These are phyloP conservation scores for Theileria orientalis DNA, from an alignment of 169 alveolate genomes.

Conservation along the genomic window DNA sequence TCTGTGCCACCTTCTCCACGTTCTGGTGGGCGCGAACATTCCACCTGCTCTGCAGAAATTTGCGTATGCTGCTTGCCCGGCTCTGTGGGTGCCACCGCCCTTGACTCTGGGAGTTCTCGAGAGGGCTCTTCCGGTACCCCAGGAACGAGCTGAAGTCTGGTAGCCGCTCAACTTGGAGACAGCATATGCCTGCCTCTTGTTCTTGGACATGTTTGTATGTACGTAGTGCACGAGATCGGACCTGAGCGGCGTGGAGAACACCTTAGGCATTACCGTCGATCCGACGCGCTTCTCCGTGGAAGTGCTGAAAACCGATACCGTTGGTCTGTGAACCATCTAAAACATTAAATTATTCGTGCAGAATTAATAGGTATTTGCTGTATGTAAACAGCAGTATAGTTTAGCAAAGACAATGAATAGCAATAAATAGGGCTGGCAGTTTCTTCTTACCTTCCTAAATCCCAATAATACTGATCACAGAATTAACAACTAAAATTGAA, in stretches of 20 bases:
- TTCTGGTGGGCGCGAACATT: conserved; percentile 97
- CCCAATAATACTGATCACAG: too few species aligned
- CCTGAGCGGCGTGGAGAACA: conserved; percentile 95
- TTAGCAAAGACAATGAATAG: background rate
- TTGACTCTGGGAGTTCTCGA: conserved; percentile 99
- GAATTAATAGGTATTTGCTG: background rate
- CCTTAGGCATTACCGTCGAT: conserved; percentile 86
- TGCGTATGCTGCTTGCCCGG: conserved; percentile 99
- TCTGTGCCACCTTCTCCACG: conserved; percentile 98
- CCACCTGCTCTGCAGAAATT: conserved; percentile 99
- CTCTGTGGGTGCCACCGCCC: conserved; percentile 98
- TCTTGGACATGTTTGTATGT: conserved; percentile 91
- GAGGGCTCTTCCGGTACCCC: conserved; percentile 99
- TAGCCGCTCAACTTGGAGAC: conserved; percentile 85
- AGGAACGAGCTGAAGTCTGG: conserved; percentile 97
- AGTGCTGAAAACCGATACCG: conserved; percentile 67
- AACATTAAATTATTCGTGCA: background rate
- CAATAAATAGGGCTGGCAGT: too few species aligned
- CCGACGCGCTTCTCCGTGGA: conserved; percentile 65
- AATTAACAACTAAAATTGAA: too few species aligned
- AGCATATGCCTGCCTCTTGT: conserved; percentile 96
- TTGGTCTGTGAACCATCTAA: conserved; percentile 68
- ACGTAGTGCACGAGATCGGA: conserved; percentile 95
- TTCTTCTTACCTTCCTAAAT: too few species aligned
- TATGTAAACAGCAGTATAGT: background rate